phyloP scores from a whole-genome alignment of 2,329 filamentous ascomycete species.

The Colletotrichum tropicicola region DNA sequence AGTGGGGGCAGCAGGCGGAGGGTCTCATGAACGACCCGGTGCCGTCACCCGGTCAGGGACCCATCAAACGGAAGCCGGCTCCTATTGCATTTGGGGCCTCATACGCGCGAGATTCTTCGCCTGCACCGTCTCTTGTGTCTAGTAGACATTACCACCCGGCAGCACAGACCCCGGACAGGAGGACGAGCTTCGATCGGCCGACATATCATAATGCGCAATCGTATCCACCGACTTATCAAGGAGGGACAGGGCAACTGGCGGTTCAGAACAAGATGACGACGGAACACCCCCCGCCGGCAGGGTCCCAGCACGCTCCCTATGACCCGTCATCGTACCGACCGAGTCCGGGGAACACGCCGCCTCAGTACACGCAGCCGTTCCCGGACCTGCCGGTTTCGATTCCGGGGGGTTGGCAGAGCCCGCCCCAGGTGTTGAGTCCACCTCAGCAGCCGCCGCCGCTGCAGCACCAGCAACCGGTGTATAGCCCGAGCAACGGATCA shows the following conservation, averaged over 20 bases:
- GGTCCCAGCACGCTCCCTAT: conserved; percentile 6
- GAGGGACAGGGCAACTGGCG: neutral
- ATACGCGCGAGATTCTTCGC: conserved; percentile 12
- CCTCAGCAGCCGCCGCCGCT: conserved; percentile 5
- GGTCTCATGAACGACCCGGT: neutral
- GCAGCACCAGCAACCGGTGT: conserved; percentile 20
- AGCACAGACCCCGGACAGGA: neutral
- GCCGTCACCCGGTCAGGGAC: conserved; percentile 17
- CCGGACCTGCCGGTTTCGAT: conserved; percentile 15
- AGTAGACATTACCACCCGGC: conserved; percentile 12
- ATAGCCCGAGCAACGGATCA: neutral
- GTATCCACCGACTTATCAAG: conserved; percentile 4
- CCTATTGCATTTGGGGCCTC: conserved; percentile 11
- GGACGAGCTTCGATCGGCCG: conserved; percentile 11
- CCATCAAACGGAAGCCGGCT: conserved; percentile 24
- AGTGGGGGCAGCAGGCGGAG: conserved; percentile 9
- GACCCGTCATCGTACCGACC: conserved; percentile 16
- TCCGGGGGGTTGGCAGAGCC: conserved; percentile 25
- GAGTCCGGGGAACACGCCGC: conserved; percentile 12
- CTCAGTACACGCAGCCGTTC: conserved; percentile 21
- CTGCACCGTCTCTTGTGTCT: conserved; percentile 4
- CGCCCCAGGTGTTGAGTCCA: neutral
- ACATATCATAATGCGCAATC: conserved; percentile 13
- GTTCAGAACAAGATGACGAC: neutral
- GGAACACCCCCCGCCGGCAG: neutral